Evolutionary conservation across 1,284 basidiomycete species (phyloP).

Genomic region (Trametes polyzona): DNA sequence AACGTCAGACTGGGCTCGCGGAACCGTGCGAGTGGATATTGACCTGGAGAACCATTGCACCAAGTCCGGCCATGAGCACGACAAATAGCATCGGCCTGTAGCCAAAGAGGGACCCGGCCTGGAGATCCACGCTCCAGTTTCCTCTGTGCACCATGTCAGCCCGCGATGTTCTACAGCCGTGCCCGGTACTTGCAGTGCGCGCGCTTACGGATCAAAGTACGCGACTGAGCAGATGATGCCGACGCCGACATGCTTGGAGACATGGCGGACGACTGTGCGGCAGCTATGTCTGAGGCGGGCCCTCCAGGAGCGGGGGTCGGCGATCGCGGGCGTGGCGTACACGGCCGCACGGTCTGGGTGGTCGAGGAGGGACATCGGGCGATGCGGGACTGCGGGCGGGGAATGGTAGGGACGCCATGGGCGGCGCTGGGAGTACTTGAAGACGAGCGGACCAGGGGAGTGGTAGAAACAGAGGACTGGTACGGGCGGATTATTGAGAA

Average conservation of each 20-base stretch:
- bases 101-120: constrained; percentile 74
- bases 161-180: not conserved
- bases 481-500: constrained; percentile 27
- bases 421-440: constrained; percentile 23
- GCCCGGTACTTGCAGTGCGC: not conserved
- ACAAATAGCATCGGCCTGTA: constrained; percentile 82
- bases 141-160: constrained; percentile 37
- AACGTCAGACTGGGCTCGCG: constrained; percentile 2
- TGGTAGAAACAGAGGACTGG: constrained; percentile 32
- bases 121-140: constrained; percentile 77
- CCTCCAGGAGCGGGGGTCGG: constrained; percentile 12
- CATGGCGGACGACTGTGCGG: constrained; percentile 44
- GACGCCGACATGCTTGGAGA: constrained; percentile 58
- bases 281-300: constrained; percentile 2
- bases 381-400: constrained; percentile 16
- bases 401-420: constrained; percentile 18
- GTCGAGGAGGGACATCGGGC: constrained; percentile 26
- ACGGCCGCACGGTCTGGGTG: constrained; percentile 23
- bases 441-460: constrained; percentile 27
- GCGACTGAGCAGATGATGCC: constrained; percentile 62
- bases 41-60: constrained; percentile 78
- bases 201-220: constrained; percentile 66
- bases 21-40: constrained; percentile 16
- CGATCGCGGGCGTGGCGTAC: constrained; percentile 14
- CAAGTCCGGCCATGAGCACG: constrained; percentile 82